These are phyloP conservation scores for Posidonia australis DNA, from an alignment of 106 monocot genomes.

Conservation along the genomic window DNA sequence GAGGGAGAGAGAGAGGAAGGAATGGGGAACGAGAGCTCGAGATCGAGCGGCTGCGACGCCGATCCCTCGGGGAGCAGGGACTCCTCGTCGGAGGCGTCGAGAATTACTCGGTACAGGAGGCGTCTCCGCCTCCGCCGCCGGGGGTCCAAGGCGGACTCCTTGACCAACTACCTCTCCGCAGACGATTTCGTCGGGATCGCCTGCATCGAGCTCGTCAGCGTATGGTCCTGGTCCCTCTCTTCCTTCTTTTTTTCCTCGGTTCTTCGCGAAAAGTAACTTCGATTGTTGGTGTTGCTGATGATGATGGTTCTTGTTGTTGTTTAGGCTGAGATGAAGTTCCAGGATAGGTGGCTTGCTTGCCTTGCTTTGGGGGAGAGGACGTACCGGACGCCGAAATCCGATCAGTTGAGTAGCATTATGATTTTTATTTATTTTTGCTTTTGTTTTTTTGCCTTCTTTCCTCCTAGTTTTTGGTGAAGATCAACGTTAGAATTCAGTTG, in stretches of 20 bases:
- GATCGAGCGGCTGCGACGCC: background rate
- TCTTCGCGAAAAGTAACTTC: background rate
- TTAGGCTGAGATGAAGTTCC: constrained; percentile 76
- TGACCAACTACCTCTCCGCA: constrained; percentile 11
- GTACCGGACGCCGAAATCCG: constrained; percentile 55
- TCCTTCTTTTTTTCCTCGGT: background rate
- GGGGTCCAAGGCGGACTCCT: constrained; percentile 5
- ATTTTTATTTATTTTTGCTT: background rate
- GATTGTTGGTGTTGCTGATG: background rate
- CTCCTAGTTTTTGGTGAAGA: background rate
- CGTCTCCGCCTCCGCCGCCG: constrained; percentile 7
- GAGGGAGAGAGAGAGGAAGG: too few relatives aligned
- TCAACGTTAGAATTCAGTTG: background rate
- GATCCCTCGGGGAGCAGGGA: background rate
- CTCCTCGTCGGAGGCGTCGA: constrained; percentile 14
- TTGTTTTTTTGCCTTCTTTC: background rate
- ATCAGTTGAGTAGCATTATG: constrained; percentile 51
- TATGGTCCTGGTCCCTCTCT: constrained; percentile 1
- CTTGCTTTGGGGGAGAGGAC: constrained; percentile 74
- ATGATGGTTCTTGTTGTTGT: background rate
- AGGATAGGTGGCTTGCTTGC: constrained; percentile 77
- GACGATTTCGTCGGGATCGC: constrained; percentile 68
- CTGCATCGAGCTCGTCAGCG: constrained; percentile 49
- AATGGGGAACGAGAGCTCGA: constrained; percentile 3
- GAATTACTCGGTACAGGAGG: constrained; percentile 23